Percentiles rank a stretch among this genome's conserved stretches.
phyloP scores from a whole-genome alignment of 2,329 filamentous ascomycete species.

The Colletotrichum agaves region DNA sequence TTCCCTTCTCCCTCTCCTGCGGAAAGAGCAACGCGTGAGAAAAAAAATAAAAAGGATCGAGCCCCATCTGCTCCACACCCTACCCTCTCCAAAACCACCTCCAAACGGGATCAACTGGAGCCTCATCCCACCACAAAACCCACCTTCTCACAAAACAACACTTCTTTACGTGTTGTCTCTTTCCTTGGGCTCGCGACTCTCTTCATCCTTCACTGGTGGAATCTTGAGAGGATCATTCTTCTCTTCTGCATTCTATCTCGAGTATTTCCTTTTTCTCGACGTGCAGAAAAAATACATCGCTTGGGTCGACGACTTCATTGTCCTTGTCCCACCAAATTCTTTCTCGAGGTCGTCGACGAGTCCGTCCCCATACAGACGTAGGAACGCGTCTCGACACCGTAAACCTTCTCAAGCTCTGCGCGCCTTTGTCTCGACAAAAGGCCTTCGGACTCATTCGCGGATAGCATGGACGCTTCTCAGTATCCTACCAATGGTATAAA shows the following conservation, averaged over 20 bases:
- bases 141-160: conserved; percentile 38
- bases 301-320: conserved; percentile 32
- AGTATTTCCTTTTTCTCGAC: conserved; percentile 23
- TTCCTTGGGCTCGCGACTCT: conserved; percentile 37
- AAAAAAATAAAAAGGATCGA: conserved; percentile 38
- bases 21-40: conserved; percentile 33
- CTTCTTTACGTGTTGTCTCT: conserved; percentile 33
- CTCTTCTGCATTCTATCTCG: conserved; percentile 1
- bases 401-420: conserved; percentile 30
- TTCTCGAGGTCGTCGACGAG: conserved; percentile 31
- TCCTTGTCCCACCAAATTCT: conserved; percentile 37
- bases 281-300: conserved; percentile 15
- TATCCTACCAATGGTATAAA: conserved; percentile 67
- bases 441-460: conserved; percentile 23
- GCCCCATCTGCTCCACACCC: conserved; percentile 39
- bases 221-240: conserved; percentile 10
- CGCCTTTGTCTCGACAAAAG: conserved; percentile 38
- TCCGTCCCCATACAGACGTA: conserved; percentile 31
- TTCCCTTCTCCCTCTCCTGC: conserved; percentile 15
- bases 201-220: conserved; percentile 33
- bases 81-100: conserved; percentile 39
- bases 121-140: conserved; percentile 40
- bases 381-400: conserved; percentile 37
- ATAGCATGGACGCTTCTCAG: conserved; percentile 66
- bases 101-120: conserved; percentile 41